phyloP scores from a whole-genome alignment of 257 asterid genomes.

The Plantago major region DNA sequence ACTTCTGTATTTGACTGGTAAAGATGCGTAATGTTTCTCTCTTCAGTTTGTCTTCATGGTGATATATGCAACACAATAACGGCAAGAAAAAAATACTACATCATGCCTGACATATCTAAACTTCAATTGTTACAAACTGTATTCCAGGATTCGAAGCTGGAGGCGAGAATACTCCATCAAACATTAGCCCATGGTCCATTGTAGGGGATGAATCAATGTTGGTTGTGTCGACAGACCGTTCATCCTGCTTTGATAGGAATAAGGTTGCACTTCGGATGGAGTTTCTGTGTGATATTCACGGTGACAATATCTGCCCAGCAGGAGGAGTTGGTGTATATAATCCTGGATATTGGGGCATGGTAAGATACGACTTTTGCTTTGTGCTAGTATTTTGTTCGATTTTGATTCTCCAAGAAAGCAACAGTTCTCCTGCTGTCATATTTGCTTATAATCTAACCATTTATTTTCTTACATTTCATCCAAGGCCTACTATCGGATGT shows the following conservation, averaged over 20 bases:
- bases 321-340: conserved; percentile 90
- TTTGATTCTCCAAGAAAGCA: background rate
- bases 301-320: conserved; percentile 53
- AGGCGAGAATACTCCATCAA: conserved; percentile 78
- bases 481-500: background rate
- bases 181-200: conserved; percentile 74
- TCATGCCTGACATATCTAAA: background rate
- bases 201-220: conserved; percentile 61
- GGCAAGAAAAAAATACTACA: too few relatives aligned
- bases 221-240: conserved; percentile 66
- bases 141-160: conserved; percentile 84
- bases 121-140: background rate
- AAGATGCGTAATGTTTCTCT: background rate
- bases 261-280: conserved; percentile 73
- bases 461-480: background rate
- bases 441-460: background rate
- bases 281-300: conserved; percentile 51
- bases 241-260: conserved; percentile 80
- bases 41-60: background rate
- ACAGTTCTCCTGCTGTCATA: background rate
- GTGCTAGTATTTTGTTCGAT: background rate
- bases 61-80: too few relatives aligned
- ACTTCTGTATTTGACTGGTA: background rate
- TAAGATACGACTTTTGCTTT: conserved; percentile 24
- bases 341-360: conserved; percentile 99